These are phyloP conservation scores for Coemansia sp. DNA, from an alignment of 192 early-diverging fungal genomes.

Conservation along the genomic window DNA sequence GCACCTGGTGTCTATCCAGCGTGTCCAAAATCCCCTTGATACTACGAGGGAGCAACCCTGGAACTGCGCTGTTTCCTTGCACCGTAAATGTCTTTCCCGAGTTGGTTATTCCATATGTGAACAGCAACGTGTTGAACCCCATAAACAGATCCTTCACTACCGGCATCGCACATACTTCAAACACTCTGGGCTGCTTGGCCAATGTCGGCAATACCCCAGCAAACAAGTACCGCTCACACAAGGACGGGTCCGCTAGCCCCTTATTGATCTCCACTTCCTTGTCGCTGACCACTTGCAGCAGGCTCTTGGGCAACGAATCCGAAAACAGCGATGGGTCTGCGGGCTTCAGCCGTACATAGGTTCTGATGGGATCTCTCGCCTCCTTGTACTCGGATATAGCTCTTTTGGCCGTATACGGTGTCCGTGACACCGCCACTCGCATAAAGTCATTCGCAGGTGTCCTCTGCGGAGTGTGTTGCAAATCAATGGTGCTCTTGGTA, in stretches of 20 bases:
- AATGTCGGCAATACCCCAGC: conserved; percentile 57
- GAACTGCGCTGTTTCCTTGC: conserved; percentile 50
- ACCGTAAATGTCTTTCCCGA: conserved; percentile 72
- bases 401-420: conserved; percentile 48
- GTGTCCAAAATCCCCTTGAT: conserved; percentile 60
- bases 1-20: conserved; percentile 32
- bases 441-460: conserved; percentile 13
- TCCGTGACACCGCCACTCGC: conserved; percentile 32
- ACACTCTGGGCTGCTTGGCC: conserved; percentile 55
- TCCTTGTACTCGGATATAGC: conserved; percentile 38
- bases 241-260: conserved; percentile 27
- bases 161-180: conserved; percentile 59
- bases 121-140: conserved; percentile 63
- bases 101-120: conserved; percentile 70
- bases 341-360: conserved; percentile 48
- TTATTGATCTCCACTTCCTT: conserved; percentile 13
- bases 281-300: conserved; percentile 48
- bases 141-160: conserved; percentile 56
- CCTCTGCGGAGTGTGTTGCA: conserved; percentile 11
- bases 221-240: conserved; percentile 56
- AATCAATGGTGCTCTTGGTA: conserved; percentile 21
- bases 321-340: conserved; percentile 8
- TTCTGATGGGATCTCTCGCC: conserved; percentile 49
- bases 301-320: conserved; percentile 9
- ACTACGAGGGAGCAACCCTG: conserved; percentile 61